phyloP scores from a whole-genome alignment of 2,329 filamentous ascomycete species.

The Fusarium illudens region DNA sequence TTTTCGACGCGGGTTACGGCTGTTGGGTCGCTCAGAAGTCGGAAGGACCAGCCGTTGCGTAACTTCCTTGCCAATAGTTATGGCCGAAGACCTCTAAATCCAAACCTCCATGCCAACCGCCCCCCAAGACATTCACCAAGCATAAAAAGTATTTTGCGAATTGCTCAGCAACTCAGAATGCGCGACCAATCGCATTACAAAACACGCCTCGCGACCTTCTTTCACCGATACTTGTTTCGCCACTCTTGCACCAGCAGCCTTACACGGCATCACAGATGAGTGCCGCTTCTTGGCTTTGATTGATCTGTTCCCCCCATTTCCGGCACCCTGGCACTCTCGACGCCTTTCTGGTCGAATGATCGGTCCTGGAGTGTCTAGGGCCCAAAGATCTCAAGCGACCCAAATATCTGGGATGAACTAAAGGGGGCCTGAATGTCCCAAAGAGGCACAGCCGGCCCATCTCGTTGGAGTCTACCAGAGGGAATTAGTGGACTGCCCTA shows the following conservation, averaged over 20 bases:
- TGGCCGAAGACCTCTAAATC: background rate
- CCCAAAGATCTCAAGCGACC: conserved; percentile 52
- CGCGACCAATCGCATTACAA: background rate
- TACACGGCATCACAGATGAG: conserved; percentile 11
- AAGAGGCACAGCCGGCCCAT: conserved; percentile 46
- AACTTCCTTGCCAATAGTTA: background rate
- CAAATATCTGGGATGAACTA: conserved; percentile 52
- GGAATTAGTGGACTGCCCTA: conserved; percentile 30
- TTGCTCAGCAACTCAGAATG: background rate
- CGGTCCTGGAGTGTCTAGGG: conserved; percentile 42
- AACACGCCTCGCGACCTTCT: conserved; percentile 1
- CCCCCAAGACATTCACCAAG: background rate
- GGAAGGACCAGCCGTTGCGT: background rate
- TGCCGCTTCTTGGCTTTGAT: conserved; percentile 25
- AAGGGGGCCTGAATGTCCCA: conserved; percentile 45
- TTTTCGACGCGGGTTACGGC: background rate
- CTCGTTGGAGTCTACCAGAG: conserved; percentile 36
- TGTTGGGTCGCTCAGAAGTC: background rate
- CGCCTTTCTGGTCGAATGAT: conserved; percentile 39
- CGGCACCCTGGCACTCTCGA: conserved; percentile 36
- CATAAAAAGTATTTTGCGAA: background rate
- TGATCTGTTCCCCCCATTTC: conserved; percentile 25
- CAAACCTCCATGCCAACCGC: background rate
- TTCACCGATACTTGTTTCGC: background rate
- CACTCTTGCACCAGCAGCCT: conserved; percentile 1